A percentile compares a stretch with the other conserved stretches of the same genome.
Conservation (phyloP, 306 rosid genomes). For the Corylus americana region DNA sequence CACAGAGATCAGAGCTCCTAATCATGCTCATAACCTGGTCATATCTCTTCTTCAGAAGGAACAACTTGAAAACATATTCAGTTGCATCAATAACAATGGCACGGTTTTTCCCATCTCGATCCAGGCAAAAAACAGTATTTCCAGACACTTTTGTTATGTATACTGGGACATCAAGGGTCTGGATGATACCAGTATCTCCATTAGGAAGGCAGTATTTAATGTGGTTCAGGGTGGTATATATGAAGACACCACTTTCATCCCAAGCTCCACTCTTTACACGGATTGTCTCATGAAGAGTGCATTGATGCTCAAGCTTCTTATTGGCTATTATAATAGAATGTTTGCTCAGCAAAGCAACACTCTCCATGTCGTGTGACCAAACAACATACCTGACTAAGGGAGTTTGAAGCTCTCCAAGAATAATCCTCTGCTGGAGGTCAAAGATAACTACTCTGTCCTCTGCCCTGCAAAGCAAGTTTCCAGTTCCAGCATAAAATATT, state of each 20-base stretch:
- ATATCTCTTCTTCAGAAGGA: slow-evolving; percentile 69
- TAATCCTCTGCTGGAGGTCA: slow-evolving; percentile 75
- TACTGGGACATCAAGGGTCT: slow-evolving; percentile 82
- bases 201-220: slow-evolving; percentile 88
- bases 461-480: slow-evolving; percentile 83
- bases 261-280: slow-evolving; percentile 96
- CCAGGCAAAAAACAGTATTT: slow-evolving; percentile 74
- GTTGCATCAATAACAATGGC: slow-evolving; percentile 76
- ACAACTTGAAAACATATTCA: slow-evolving; percentile 82
- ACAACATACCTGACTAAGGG: slow-evolving; percentile 78
- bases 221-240: slow-evolving; percentile 85
- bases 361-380: slow-evolving; percentile 90
- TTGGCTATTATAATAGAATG: slow-evolving; percentile 82
- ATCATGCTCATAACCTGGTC: slow-evolving; percentile 95
- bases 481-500: slow-evolving; percentile 87
- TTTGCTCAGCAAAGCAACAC: slow-evolving; percentile 90
- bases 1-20: slow-evolving; percentile 85
- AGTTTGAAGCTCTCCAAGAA: slow-evolving; percentile 83
- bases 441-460: slow-evolving; percentile 83
- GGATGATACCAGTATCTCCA: slow-evolving; percentile 89
- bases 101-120: slow-evolving; percentile 84
- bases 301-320: slow-evolving; percentile 86
- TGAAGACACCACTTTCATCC: slow-evolving; percentile 94
- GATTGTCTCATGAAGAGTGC: slow-evolving; percentile 94
- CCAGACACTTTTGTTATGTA: slow-evolving; percentile 88